phyloP scores from a whole-genome alignment of 306 rosid genomes.

The Corylus americana region DNA sequence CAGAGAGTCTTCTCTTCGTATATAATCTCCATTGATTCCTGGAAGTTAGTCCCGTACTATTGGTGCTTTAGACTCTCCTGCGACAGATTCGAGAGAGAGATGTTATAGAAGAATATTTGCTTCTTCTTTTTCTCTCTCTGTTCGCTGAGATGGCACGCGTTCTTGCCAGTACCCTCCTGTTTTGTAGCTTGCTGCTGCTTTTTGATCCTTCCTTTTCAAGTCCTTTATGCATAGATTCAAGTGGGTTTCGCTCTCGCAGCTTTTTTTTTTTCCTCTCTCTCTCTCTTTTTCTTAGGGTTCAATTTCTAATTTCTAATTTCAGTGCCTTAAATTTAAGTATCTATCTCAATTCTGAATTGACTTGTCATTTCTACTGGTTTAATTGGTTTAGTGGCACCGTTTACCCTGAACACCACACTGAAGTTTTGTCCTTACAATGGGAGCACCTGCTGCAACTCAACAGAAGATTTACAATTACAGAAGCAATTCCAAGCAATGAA shows the following conservation, averaged over 20 bases:
- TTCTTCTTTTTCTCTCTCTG: neutral
- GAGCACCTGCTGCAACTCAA: conserved; percentile 81
- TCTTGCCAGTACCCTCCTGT: conserved; percentile 41
- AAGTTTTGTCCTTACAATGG: conserved; percentile 76
- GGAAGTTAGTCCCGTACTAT: conserved; percentile 13
- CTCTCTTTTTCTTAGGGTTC: neutral
- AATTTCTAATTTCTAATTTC: conserved; percentile 9
- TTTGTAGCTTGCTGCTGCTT: conserved; percentile 54
- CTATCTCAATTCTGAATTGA: conserved; percentile 6
- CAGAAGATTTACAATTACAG: conserved; percentile 60
- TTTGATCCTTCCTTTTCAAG: conserved; percentile 58
- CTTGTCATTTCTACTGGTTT: conserved; percentile 17
- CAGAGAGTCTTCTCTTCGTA: conserved; percentile 5
- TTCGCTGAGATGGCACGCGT: conserved; percentile 54
- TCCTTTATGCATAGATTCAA: conserved; percentile 82
- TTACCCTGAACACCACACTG: conserved; percentile 49
- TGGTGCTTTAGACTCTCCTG: conserved; percentile 20
- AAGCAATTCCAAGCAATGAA: conserved; percentile 67
- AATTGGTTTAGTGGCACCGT: conserved; percentile 63
- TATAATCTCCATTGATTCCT: neutral
- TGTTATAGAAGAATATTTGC: conserved; percentile 20
- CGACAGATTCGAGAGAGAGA: conserved; percentile 30
- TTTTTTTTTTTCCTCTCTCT: neutral
- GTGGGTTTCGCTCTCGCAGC: conserved; percentile 42
- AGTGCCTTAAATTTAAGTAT: conserved; percentile 1